A percentile compares a stretch with the other conserved stretches of the same genome.
phyloP scores from a whole-genome alignment of 2,329 filamentous ascomycete species.

The Talaromyces sp. region DNA sequence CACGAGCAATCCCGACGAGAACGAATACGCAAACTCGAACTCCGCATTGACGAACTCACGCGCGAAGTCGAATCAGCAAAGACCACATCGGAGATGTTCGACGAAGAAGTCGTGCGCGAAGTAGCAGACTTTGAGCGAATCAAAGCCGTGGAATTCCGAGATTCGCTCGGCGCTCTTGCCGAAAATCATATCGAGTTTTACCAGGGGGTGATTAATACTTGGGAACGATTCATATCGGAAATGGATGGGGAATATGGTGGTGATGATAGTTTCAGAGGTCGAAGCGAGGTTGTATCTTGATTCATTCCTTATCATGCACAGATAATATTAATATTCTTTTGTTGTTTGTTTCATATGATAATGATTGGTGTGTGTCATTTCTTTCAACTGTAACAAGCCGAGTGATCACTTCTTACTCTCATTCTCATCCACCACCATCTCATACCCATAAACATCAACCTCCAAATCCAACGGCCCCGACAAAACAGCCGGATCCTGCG shows the following conservation, averaged over 20 bases:
- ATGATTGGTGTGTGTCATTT: not conserved
- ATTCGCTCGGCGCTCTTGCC: constrained; percentile 75
- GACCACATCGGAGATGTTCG: constrained; percentile 83
- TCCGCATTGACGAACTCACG: constrained; percentile 87
- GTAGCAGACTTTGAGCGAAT: constrained; percentile 93
- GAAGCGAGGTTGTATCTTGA: constrained; percentile 18
- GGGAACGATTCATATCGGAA: constrained; percentile 84
- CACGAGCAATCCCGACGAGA: constrained; percentile 88
- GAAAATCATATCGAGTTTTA: constrained; percentile 87
- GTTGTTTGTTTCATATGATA: not conserved
- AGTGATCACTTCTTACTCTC: not conserved
- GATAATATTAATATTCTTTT: constrained; percentile 5
- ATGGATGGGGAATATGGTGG: constrained; percentile 63
- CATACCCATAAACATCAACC: not conserved
- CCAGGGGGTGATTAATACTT: constrained; percentile 68
- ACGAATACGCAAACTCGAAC: constrained; percentile 79
- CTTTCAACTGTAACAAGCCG: not conserved
- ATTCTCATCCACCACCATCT: not conserved
- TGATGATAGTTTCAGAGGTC: constrained; percentile 18
- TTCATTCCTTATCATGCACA: not conserved
- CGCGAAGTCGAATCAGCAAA: constrained; percentile 83
- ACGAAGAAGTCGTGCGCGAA: constrained; percentile 92
- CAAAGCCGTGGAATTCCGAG: constrained; percentile 87
- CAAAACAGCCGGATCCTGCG: constrained; percentile 25
- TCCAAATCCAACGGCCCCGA: constrained; percentile 13